A percentile compares a stretch with the other conserved stretches of the same genome.
Evolutionary conservation across 495 filamentous ascomycete species (phyloP).

Genomic region (Pyronema omphalodes): DNA sequence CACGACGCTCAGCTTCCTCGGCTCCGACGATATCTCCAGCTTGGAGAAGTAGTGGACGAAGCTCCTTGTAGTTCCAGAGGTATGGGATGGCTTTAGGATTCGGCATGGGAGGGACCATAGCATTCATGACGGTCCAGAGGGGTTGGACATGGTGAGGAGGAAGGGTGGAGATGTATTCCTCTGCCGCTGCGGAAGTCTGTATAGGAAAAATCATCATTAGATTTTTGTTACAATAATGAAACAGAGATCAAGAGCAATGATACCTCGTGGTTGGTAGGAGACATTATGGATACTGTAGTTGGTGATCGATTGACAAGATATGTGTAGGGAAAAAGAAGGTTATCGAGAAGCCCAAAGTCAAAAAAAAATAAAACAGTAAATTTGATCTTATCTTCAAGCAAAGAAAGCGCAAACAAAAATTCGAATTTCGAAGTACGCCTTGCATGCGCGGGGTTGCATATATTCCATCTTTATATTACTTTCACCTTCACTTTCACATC

Average conservation of each 20-base stretch:
- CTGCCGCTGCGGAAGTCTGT: not conserved
- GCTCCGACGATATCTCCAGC: slow-evolving; percentile 29
- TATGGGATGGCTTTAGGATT: slow-evolving; percentile 27
- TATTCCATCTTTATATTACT: no score
- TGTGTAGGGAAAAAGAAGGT: no score
- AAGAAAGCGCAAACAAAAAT: no score
- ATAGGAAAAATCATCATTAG: no score
- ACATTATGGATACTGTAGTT: no score
- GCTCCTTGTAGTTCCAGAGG: slow-evolving; percentile 29
- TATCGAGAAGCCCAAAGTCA: no score
- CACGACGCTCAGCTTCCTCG: slow-evolving; percentile 30
- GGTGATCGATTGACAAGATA: no score
- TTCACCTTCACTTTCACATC: no score
- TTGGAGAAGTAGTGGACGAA: slow-evolving; percentile 27
- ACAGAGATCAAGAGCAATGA: not conserved
- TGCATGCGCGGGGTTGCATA: no score
- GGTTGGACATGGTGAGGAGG: slow-evolving; percentile 16
- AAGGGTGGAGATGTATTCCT: slow-evolving; percentile 9
- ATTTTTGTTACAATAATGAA: not conserved
- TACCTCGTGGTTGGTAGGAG: not conserved
- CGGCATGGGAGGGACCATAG: slow-evolving; percentile 29
- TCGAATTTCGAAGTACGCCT: no score
- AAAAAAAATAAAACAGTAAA: no score
- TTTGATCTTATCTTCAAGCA: no score
- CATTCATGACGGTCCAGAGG: slow-evolving; percentile 31